These are phyloP conservation scores for Tremellales sp. DNA, from an alignment of 1,284 basidiomycete species.

Conservation along the genomic window DNA sequence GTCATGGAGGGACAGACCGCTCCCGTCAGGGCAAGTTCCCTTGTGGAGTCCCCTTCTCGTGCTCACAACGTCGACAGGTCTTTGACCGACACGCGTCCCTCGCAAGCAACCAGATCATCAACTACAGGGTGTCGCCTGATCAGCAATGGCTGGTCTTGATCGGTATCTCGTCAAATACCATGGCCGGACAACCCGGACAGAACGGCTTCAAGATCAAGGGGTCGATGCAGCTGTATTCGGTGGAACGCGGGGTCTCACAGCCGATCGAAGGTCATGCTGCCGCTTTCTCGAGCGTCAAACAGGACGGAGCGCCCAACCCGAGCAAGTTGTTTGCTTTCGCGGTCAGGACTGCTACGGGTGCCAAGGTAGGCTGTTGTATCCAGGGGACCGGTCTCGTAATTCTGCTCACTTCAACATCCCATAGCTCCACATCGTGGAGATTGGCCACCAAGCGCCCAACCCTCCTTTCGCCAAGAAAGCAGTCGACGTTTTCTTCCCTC, in stretches of 20 bases:
- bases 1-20: slow-evolving; percentile 50
- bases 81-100: slow-evolving; percentile 98
- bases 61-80: slow-evolving; percentile 71
- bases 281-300: slow-evolving; percentile 86
- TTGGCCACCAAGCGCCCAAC: slow-evolving; percentile 93
- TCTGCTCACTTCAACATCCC: slow-evolving; percentile 8
- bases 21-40: slow-evolving; percentile 34
- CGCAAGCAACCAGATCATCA: slow-evolving; percentile 94
- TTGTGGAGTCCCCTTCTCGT: neutral
- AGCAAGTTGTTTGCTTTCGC: slow-evolving; percentile 97
- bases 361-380: slow-evolving; percentile 64
- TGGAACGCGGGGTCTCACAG: slow-evolving; percentile 82
- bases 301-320: slow-evolving; percentile 74
- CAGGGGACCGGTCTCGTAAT: neutral
- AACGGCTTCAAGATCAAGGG: slow-evolving; percentile 98
- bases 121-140: slow-evolving; percentile 87
- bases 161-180: slow-evolving; percentile 91
- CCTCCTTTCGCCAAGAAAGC: slow-evolving; percentile 97
- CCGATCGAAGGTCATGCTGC: slow-evolving; percentile 99
- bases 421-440: slow-evolving; percentile 99
- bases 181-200: slow-evolving; percentile 61
- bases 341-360: slow-evolving; percentile 89
- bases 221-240: slow-evolving; percentile 85
- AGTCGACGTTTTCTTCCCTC: slow-evolving; percentile 98
- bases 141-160: slow-evolving; percentile 97